Evolutionary conservation across 139 green algal species (phyloP).

Genomic region (Dunaliella primolecta): DNA sequence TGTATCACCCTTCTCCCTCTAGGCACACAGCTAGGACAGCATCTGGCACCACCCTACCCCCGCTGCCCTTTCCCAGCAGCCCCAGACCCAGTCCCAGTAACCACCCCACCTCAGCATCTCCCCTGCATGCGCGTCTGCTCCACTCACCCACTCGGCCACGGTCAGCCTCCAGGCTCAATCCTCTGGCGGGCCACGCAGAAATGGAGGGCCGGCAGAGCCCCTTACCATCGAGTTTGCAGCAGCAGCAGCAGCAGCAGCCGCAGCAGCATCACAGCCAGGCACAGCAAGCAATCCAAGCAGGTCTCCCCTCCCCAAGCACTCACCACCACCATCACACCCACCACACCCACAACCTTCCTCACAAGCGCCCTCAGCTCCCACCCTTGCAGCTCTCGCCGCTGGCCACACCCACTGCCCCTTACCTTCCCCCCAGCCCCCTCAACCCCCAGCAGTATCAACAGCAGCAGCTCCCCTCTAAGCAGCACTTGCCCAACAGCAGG

Average conservation of each 20-base stretch:
- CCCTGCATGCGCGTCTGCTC: not conserved
- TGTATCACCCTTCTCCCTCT: not conserved
- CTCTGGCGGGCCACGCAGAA: no score
- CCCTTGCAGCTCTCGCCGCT: not conserved
- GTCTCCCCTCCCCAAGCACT: not conserved
- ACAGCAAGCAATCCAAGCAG: not conserved
- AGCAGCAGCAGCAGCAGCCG: not conserved
- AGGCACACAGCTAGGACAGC: not conserved
- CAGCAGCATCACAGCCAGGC: not conserved
- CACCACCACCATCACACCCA: not conserved
- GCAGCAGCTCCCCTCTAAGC: no score
- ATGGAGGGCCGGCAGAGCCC: no score
- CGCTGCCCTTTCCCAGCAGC: not conserved
- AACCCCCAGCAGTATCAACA: no score
- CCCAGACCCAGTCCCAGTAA: not conserved
- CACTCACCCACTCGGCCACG: no score
- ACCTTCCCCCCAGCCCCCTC: not conserved
- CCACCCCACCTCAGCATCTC: not conserved
- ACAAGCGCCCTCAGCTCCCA: not conserved
- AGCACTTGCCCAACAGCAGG: not conserved
- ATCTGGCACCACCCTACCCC: not conserved
- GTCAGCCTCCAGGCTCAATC: not conserved
- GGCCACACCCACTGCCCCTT: not conserved
- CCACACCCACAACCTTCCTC: not conserved
- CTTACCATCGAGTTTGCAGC: not conserved